Evolutionary conservation across 83 land plant genomes (phyloP), one percentile per base, ranked within the genome.

Genomic region (Picea mariana): DNA sequence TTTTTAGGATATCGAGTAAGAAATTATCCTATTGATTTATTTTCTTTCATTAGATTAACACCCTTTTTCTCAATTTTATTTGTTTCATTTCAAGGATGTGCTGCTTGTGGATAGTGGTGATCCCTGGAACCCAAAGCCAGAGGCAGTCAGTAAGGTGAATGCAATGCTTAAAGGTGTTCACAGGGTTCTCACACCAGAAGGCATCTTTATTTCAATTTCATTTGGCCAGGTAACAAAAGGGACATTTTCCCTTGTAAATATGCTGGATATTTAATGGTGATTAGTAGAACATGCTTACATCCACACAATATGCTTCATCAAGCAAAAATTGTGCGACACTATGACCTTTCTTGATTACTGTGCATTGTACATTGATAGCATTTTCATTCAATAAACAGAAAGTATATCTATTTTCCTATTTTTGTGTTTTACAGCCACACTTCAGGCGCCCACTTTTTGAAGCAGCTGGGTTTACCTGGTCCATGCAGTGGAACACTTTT

Each of bases 31-130:
- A 20, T 44, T 44, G 13, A 40, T 9, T 52, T 9, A 52, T 52
- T 52, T 62, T 44, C 26, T 80, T 40, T 61, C 64, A 40, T 23
- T 23, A 55, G 81, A 64, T 59, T 60, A 66, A 61, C 61, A 77
- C 76, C 23, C 66, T 52, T 81, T 1, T 27, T 27, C 31, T 27
- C 31, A 27, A 27, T 27, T 27, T 27, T 27, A 27, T 27, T 27
- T 27, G 31, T 27, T 27, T 27, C 18, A 69, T 81, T 81, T 86
- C 80, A 88, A 97, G 99, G 99, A 97, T 81, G 96, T 95, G 16
- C 86, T 97, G 81, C 95, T 97, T 82, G 99, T 97, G 83, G 93
- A 95, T 82, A 88, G 96, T 90, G 98, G 99, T 63, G 96, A 95
- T 78, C 98, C 99, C 9, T 97, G 99, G 99, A 92, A 92, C 75